Evolutionary conservation across 1,284 basidiomycete genomes (phyloP), one percentile per base, ranked within the genome.

Genomic region (Schizophyllum amplum): DNA sequence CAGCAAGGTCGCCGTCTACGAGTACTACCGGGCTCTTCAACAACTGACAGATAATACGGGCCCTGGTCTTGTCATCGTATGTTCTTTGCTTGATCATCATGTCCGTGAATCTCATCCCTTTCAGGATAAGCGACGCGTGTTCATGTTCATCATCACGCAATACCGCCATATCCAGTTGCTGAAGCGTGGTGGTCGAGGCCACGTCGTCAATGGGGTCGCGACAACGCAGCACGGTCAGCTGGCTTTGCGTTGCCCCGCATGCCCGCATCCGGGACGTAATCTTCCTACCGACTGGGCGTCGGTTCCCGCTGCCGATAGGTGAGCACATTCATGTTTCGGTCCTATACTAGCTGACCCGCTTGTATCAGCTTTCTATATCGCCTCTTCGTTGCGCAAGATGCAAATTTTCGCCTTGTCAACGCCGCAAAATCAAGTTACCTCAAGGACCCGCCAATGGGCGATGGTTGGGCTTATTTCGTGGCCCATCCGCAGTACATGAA

Each of bases 181-280:
- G 11, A 65, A 64, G 53, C 50, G 61, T 11, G 55, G 15, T 2
- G 64, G 61, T 4, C 54, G 58, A 0, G 60, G 60, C 1, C 48
- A 50, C 20, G 11, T 22, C 22, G 21, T 11, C 13, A 20, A 50
- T 22, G 63, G 67, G 11, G 59, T 65, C 1, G 57, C 25, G 1
- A 58, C 55, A 5, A 70, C 69, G n/a, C 11, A 47, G 11, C 52
- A 47, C 4, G 68, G 69, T 1, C 60, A 65, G 26, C 64, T 61
- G 24, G 67, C 65, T 1, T 53, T 71, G 6, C 52, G 63, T 5
- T 70, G 68, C 54, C 66, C 67, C 4, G 68, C 68, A 7, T 72
- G 68, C 56, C 70, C 69, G 1, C 64, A 68, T 6, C 63, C 63
- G 0, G 65, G 65, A 1, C 59, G 58, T 2, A 71, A 71, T 51